Percentiles rank a stretch among this genome's conserved stretches.
Evolutionary conservation across 352 stramenopile species (phyloP).

Genomic region (Globisporangium solare): DNA sequence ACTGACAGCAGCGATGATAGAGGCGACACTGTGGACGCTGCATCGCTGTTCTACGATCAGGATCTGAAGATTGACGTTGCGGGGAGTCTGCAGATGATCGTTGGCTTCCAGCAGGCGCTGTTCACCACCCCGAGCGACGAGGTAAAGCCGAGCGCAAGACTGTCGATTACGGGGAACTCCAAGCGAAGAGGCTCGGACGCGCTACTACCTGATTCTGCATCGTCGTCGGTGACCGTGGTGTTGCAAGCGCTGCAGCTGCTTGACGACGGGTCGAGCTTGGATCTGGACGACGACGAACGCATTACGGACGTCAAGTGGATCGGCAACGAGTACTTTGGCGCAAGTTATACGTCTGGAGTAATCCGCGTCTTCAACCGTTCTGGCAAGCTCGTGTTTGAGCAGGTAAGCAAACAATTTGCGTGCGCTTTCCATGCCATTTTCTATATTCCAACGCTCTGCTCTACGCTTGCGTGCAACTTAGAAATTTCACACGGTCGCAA

Average conservation of each 20-base stretch:
- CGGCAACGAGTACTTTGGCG: slow-evolving; percentile 41
- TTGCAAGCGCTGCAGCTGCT: slow-evolving; percentile 27
- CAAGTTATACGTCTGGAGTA: slow-evolving; percentile 52
- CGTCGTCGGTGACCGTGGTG: slow-evolving; percentile 1
- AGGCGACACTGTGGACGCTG: slow-evolving; percentile 1
- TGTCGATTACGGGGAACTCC: neutral
- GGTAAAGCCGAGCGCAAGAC: slow-evolving; percentile 16
- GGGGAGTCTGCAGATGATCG: slow-evolving; percentile 34
- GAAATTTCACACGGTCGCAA: slow-evolving; percentile 41
- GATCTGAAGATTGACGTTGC: slow-evolving; percentile 51
- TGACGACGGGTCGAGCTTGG: slow-evolving; percentile 20
- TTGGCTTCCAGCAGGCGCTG: slow-evolving; percentile 35
- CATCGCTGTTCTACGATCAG: slow-evolving; percentile 39
- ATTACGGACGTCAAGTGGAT: slow-evolving; percentile 72
- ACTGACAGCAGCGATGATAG: neutral
- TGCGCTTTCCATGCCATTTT: neutral
- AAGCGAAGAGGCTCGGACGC: slow-evolving; percentile 1
- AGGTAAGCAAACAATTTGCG: slow-evolving; percentile 23
- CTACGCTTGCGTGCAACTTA: slow-evolving; percentile 6
- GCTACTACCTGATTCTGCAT: neutral
- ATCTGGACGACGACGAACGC: slow-evolving; percentile 36
- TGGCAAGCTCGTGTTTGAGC: slow-evolving; percentile 53
- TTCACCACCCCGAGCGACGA: slow-evolving; percentile 21
- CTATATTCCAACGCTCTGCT: neutral
- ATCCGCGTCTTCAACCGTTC: slow-evolving; percentile 53